These are phyloP conservation scores for Ensete glaucum DNA, from an alignment of 176 grass and related monocot genomes.

Conservation along the genomic window DNA sequence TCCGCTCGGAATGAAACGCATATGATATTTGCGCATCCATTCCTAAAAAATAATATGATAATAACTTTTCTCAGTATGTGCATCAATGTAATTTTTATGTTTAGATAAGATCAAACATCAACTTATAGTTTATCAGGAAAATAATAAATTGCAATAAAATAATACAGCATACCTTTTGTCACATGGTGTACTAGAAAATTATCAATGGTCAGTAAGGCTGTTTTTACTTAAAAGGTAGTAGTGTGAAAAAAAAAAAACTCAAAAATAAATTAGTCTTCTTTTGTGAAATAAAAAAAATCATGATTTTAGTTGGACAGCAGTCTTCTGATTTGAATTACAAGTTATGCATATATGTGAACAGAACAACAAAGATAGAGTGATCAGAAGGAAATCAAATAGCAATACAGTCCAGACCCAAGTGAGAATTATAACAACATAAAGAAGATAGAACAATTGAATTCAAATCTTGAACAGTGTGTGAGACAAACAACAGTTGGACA, in stretches of 20 bases:
- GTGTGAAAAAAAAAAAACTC: neutral
- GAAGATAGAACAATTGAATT: neutral
- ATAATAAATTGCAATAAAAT: slow-evolving; percentile 4
- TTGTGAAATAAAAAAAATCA: neutral
- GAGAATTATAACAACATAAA: neutral
- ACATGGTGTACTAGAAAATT: neutral
- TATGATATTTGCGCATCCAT: slow-evolving; percentile 3
- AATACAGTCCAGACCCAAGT: neutral
- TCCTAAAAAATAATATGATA: slow-evolving; percentile 11
- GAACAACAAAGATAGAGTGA: neutral
- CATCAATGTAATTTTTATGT: neutral
- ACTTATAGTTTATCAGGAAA: too few relatives aligned
- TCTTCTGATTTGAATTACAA: neutral
- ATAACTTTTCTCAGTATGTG: neutral
- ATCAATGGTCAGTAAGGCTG: neutral
- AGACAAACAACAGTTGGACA: neutral
- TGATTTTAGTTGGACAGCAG: neutral
- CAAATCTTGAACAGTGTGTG: neutral
- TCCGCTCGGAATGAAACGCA: slow-evolving; percentile 86
- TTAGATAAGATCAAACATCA: neutral
- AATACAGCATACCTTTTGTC: neutral
- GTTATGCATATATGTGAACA: neutral
- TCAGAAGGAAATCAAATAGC: neutral
- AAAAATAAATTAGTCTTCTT: neutral
- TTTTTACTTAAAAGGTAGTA: neutral